Percentiles rank a stretch among this genome's conserved stretches.
Conservation (phyloP, 306 rosid species). For the Trifolium subterraneum region DNA sequence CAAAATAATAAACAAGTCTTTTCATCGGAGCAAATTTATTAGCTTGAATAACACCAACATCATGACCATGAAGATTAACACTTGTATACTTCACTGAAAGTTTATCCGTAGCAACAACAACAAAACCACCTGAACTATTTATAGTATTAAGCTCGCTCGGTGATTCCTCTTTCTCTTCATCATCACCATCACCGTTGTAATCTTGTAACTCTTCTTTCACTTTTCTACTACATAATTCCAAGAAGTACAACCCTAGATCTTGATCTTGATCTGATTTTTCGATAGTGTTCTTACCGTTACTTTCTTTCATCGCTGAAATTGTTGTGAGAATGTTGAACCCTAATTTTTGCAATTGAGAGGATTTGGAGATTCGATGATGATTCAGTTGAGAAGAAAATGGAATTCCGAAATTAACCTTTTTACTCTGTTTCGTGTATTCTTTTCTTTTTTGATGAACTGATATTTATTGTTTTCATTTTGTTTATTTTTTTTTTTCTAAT, state of each 20-base stretch:
- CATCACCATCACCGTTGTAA: conserved; percentile 45
- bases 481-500: no score
- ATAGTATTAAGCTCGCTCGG: conserved; percentile 90
- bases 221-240: conserved; percentile 61
- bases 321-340: background rate
- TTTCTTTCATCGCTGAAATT: conserved; percentile 23
- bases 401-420: background rate
- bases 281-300: conserved; percentile 36
- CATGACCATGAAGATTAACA: conserved; percentile 87
- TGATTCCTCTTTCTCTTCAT: conserved; percentile 61
- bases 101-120: conserved; percentile 77
- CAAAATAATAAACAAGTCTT: conserved; percentile 84
- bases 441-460: no score
- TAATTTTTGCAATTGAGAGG: background rate
- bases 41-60: conserved; percentile 93
- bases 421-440: background rate
- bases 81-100: conserved; percentile 78
- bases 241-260: conserved; percentile 72
- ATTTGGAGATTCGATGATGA: background rate
- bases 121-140: conserved; percentile 95
- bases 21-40: conserved; percentile 81
- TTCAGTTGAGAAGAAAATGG: background rate
- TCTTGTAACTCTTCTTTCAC: conserved; percentile 41
- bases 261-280: conserved; percentile 32
- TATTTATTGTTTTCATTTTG: no score